Percentiles rank a stretch among this genome's conserved stretches.
Conservation (phyloP, 306 rosid species). For the Argentina anserina region DNA sequence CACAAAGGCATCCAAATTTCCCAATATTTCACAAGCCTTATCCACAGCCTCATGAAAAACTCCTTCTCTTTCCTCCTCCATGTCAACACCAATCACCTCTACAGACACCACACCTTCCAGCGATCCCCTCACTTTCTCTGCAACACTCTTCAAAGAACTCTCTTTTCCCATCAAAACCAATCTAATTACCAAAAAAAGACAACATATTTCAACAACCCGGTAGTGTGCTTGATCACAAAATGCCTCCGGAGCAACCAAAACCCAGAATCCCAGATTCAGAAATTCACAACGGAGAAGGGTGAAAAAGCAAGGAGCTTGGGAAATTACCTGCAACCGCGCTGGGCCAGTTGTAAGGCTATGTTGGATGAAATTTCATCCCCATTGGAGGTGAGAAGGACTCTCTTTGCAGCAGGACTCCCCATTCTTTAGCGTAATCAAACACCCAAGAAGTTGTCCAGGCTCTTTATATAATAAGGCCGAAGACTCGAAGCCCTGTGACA, state of each 20-base stretch:
- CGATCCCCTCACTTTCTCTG: slow-evolving; percentile 31
- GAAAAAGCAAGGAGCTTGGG: not conserved
- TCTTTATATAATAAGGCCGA: not conserved
- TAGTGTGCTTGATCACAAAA: not conserved
- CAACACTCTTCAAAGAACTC: slow-evolving; percentile 29
- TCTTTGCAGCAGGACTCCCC: slow-evolving; percentile 36
- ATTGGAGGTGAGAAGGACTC: slow-evolving; percentile 58
- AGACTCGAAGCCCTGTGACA: not conserved
- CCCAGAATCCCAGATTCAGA: slow-evolving; percentile 13
- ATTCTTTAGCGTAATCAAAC: not conserved
- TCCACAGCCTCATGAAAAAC: slow-evolving; percentile 53
- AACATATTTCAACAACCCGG: not conserved
- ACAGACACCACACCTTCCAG: slow-evolving; percentile 28
- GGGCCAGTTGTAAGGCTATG: slow-evolving; percentile 66
- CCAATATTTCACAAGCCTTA: slow-evolving; percentile 55
- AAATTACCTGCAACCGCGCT: slow-evolving; percentile 78
- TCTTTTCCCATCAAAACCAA: slow-evolving; percentile 77
- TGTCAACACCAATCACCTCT: slow-evolving; percentile 54
- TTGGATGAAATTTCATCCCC: slow-evolving; percentile 63
- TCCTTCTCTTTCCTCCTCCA: slow-evolving; percentile 52
- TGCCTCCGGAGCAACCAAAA: not conserved
- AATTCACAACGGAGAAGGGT: not conserved
- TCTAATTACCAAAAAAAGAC: slow-evolving; percentile 30
- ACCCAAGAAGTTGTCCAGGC: not conserved
- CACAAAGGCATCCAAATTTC: slow-evolving; percentile 68